Base-by-base conservation (phyloP, 2,329 filamentous ascomycete species). In the Clarireedia paspali region DNA sequence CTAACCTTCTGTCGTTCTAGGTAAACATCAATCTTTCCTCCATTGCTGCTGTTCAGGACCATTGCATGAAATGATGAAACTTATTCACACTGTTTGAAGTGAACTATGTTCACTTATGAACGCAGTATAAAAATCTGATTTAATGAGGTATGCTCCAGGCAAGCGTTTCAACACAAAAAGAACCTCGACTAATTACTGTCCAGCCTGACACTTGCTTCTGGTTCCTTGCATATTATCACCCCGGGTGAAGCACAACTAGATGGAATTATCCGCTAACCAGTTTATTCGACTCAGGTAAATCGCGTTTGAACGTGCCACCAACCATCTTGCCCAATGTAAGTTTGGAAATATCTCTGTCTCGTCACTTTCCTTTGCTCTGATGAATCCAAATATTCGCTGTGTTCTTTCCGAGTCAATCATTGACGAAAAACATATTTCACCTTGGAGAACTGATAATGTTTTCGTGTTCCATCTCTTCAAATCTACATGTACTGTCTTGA, bases 61-160 rank as follows among this genome's bases (percentile, higher is more conserved):
- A 63, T 59, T 60, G 64, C 63, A 64, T 66, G 55, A 70, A 63
- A 71, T 71, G 70, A 71, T 71, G 70, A 71, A 66, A 65, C 61
- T 70, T 72, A 71, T 72, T 72, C 71, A 72, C 70, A 73, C 71
- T 73, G 68, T 73, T 71, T 72, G 70, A 72, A 62, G 58, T 61
- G 62, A 61, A 63, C 64, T 67, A 60, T 59, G 60, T 67, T 61
- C 63, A 62, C 62, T 62, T 60, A 63, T 70, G 70, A 71, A 70
- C 66, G 63, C 63, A 71, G 60, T 62, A 65, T 60, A 67, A 71
- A 73, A 73, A 68, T 73, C 71, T 73, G 71, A 73, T 73, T 72
- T 73, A 73, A 73, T 73, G 71, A 73, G 71, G 70, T 72, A 70
- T 64, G 67, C 58, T 45, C 34, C 47, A 51, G 24, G 9, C 9